Evolutionary conservation across 345 rosid species (phyloP).

Genomic region (Sapria himalayana): DNA sequence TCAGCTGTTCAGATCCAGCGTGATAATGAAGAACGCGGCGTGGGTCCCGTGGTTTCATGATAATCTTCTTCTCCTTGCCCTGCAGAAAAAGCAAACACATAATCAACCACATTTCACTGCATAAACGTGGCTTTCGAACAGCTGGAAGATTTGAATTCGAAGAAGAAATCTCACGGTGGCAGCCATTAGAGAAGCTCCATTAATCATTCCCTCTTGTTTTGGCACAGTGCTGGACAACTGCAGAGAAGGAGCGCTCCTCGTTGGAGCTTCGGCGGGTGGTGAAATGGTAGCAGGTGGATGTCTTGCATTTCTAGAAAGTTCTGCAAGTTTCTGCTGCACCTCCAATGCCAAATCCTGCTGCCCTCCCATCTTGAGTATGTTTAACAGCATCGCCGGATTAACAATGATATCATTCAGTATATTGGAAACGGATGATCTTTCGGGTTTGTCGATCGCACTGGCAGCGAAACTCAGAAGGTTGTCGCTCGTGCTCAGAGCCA

Average conservation of each 20-base stretch:
- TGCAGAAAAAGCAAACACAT: slow-evolving; percentile 13
- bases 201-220: slow-evolving; percentile 23
- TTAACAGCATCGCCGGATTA: slow-evolving; percentile 53
- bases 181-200: slow-evolving; percentile 19
- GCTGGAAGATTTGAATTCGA: background rate
- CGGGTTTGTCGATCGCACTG: too few species aligned
- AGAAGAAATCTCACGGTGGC: slow-evolving; percentile 20
- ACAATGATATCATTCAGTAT: slow-evolving; percentile 48
- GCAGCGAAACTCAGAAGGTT: too few species aligned
- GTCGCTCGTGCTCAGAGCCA: too few species aligned
- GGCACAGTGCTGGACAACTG: slow-evolving; percentile 20
- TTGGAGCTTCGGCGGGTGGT: slow-evolving; percentile 17
- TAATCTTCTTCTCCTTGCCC: slow-evolving; percentile 55
- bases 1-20: slow-evolving; percentile 27
- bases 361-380: slow-evolving; percentile 52
- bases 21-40: slow-evolving; percentile 64
- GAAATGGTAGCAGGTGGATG: slow-evolving; percentile 25
- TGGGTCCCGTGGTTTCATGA: slow-evolving; percentile 98
- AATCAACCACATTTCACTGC: background rate
- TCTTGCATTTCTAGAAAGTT: slow-evolving; percentile 16
- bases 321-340: slow-evolving; percentile 17
- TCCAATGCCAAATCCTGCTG: slow-evolving; percentile 36
- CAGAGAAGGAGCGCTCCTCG: slow-evolving; percentile 14
- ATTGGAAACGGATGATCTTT: slow-evolving; percentile 25
- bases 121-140: background rate